Conservation (phyloP, 1,284 basidiomycete genomes). For the Pseudomicrostroma phylloplanum region DNA sequence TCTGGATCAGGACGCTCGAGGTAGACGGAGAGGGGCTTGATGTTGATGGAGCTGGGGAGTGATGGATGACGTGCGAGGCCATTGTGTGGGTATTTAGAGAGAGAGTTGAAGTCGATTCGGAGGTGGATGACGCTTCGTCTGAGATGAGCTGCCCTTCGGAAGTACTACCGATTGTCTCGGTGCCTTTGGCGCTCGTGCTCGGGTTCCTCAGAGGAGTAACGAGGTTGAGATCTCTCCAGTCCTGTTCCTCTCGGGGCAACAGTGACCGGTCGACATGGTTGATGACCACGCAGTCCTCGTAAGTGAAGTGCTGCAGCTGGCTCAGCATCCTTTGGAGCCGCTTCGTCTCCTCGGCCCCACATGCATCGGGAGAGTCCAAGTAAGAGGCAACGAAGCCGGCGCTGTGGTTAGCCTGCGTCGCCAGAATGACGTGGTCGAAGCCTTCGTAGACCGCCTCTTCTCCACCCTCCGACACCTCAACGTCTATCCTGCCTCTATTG, state of each 20-base stretch:
- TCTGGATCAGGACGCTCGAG: slow-evolving; percentile 30
- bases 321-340: slow-evolving; percentile 13
- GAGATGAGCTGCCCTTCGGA: not conserved
- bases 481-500: not conserved
- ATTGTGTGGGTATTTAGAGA: slow-evolving; percentile 23
- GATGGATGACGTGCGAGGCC: slow-evolving; percentile 36
- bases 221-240: slow-evolving; percentile 40
- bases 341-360: not conserved
- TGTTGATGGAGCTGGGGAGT: not conserved
- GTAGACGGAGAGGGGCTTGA: no score
- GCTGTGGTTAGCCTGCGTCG: slow-evolving; percentile 44
- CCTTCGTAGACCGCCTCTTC: slow-evolving; percentile 17
- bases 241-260: slow-evolving; percentile 16
- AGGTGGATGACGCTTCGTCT: not conserved
- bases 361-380: not conserved
- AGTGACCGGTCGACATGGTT: slow-evolving; percentile 33
- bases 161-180: not conserved
- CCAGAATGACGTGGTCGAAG: slow-evolving; percentile 43
- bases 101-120: not conserved
- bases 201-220: slow-evolving; percentile 15
- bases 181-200: not conserved
- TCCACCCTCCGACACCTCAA: not conserved
- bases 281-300: slow-evolving; percentile 27
- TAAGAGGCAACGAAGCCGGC: slow-evolving; percentile 25
- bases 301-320: slow-evolving; percentile 17